Conservation (phyloP, 768 basidiomycete genomes). For the Tricholoma furcatifolium region DNA sequence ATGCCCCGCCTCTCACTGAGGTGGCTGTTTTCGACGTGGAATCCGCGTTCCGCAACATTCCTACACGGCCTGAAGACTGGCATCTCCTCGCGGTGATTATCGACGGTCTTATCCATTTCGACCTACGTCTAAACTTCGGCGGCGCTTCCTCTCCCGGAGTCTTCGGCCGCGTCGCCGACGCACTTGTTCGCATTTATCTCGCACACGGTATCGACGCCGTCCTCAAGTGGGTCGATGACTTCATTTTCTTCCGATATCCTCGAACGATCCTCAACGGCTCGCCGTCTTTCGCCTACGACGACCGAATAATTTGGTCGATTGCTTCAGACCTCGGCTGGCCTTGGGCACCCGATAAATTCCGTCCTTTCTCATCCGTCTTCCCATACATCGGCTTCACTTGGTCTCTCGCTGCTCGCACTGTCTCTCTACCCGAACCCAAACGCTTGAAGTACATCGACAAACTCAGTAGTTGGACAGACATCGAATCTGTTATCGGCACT, state of each 20-base stretch:
- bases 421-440: conserved; percentile 30
- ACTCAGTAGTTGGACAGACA: conserved; percentile 19
- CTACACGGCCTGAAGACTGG: conserved; percentile 1
- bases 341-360: conserved; percentile 30
- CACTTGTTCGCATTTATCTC: conserved; percentile 22
- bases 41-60: neutral
- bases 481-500: conserved; percentile 29
- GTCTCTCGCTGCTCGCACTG: conserved; percentile 26
- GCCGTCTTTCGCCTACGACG: conserved; percentile 15
- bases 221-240: conserved; percentile 39
- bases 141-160: no score
- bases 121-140: conserved; percentile 21
- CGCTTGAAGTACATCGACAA: conserved; percentile 25
- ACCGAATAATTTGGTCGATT: conserved; percentile 21
- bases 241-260: conserved; percentile 27
- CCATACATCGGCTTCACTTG: no score
- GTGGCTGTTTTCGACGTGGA: conserved; percentile 10
- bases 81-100: neutral
- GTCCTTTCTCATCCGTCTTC: conserved; percentile 33
- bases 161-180: conserved; percentile 31
- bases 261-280: neutral
- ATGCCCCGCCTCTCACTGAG: conserved; percentile 4
- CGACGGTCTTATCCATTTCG: conserved; percentile 1
- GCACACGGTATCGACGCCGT: no score
- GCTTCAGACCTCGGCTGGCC: conserved; percentile 30